Base-by-base conservation (phyloP, 2,329 filamentous ascomycete genomes). In the Penicillium janthinellum region DNA sequence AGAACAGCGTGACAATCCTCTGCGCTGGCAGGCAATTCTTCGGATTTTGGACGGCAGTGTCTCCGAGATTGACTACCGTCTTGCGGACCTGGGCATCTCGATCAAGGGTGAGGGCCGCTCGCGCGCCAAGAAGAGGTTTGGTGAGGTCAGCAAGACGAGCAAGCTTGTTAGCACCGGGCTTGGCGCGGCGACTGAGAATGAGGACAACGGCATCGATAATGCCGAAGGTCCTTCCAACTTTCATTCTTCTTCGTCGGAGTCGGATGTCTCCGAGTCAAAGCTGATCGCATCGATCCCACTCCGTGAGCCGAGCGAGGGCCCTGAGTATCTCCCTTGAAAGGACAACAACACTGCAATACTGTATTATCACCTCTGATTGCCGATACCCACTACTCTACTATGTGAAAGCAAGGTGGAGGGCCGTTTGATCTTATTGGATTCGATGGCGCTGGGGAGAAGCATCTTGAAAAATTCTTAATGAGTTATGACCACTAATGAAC, bases 11-110 rank as follows among this genome's bases (percentile, higher is more conserved):
- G 75, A 59, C 12, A 31, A 83, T 58, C 71, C 79, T 0, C 76
- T 75, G 50, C 77, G 77, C 60, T 84, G 79, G 78, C 76, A 79
- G 15, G 77, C 77, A 3, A 75, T 79, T 31, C 73, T 84, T 51
- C 78, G 76, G 28, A 70, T 81, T 5, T 65, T 83, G 7, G 76
- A 81, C 15, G 78, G 77, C 5, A 73, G 47, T 0, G 70, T 67
- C 0, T 66, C 54, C 7, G 28, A 58, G 0, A 64, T 61, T 14
- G 74, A 75, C 55, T 12, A 67, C 28, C 67, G 65, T 11, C 66
- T 67, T 2, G 72, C 70, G 1, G 73, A 70, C 58, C 61, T 76
- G 12, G 71, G 71, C 1, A 60, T 64, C 4, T 61, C 61, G 7
- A 52, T 12, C 11, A 66, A 69, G 35, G 50, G 12, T 34, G 54